Base-by-base conservation (phyloP, 176 grass and related monocot genomes). In the Chloris gayana region DNA sequence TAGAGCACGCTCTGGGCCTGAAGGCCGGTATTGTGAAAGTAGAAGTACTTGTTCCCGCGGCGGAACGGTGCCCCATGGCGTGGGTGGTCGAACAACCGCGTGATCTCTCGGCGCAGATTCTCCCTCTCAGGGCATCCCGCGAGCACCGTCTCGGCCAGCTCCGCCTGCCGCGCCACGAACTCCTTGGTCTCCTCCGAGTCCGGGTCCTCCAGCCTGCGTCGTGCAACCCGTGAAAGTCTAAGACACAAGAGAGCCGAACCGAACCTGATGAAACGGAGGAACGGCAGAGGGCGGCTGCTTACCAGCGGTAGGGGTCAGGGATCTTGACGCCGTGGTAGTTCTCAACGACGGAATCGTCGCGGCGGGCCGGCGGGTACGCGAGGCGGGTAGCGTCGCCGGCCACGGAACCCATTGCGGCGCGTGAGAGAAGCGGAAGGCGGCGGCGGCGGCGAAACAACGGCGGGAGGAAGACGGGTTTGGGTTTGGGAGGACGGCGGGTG, bases 1-100 rank as follows among this genome's bases (percentile, higher is more conserved):
- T 97, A 97, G 75, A 97, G 87, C 7, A 97, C 95, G 69, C 91
- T 97, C 83, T 97, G 95, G 17, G 89, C 87, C 82, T 97, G 95
- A n/a, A 94, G 95, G 14, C 95, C 95, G 26, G 95, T 83, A 83
- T 97, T 97, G 79, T 92, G 91, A 77, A 87, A 87, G 80, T 94
- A 82, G 87, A 97, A 97, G 74, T 94, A 94, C 65, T 97, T 97
- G 69, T 64, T 42, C 54, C 94, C 94, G 13, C 91, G 89, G 59
- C 90, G 89, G 89, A 90, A 94, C 3, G 94, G 95, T 11, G 89
- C 91, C 42, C 46, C 85, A 22, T 97, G 83, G 27, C 94, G 94
- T 9, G 91, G 94, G 69, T 97, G 87, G 68, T 97, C 94, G 42
- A 93, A 97, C 37, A 90, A 73, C 50, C 46, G 50, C 24, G 87